These are phyloP conservation scores for Kodamaea kaohsiungensis DNA, from an alignment of 805 yeast genomes.

Conservation along the genomic window DNA sequence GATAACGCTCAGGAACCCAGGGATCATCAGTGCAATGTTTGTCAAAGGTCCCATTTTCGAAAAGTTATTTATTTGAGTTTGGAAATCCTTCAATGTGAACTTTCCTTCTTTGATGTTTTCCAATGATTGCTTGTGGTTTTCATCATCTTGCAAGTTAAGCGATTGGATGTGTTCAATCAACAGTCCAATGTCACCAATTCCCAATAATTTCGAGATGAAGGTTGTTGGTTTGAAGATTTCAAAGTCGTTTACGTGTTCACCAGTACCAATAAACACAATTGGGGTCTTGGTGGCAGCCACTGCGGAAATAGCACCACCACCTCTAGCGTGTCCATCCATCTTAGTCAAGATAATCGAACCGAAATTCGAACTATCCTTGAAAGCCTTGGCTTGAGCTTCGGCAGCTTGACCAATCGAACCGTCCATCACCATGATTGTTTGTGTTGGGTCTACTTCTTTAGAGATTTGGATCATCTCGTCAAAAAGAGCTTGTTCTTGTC, in stretches of 20 bases:
- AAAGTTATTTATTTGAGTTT: conserved; percentile 92
- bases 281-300: conserved; percentile 97
- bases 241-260: conserved; percentile 92
- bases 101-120: conserved; percentile 94
- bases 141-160: conserved; percentile 61
- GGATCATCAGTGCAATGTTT: conserved; percentile 93
- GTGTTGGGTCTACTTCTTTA: conserved; percentile 85
- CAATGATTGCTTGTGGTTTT: conserved; percentile 83
- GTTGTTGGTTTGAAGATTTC: conserved; percentile 89
- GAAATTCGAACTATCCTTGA: conserved; percentile 88
- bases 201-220: conserved; percentile 87
- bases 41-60: conserved; percentile 96
- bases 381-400: conserved; percentile 89
- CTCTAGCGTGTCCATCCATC: conserved; percentile 98
- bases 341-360: conserved; percentile 95
- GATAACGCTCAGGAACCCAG: conserved; percentile 84
- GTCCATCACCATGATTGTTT: conserved; percentile 96
- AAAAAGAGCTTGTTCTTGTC: conserved; percentile 88
- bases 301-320: conserved; percentile 99
- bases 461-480: conserved; percentile 94
- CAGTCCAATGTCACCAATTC: conserved; percentile 94
- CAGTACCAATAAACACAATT: conserved; percentile 94
- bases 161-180: conserved; percentile 92
- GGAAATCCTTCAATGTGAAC: conserved; percentile 87
- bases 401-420: conserved; percentile 99